These are phyloP conservation scores for Borovskyia barvae DNA, from an alignment of 208 protist genomes.

Conservation along the genomic window DNA sequence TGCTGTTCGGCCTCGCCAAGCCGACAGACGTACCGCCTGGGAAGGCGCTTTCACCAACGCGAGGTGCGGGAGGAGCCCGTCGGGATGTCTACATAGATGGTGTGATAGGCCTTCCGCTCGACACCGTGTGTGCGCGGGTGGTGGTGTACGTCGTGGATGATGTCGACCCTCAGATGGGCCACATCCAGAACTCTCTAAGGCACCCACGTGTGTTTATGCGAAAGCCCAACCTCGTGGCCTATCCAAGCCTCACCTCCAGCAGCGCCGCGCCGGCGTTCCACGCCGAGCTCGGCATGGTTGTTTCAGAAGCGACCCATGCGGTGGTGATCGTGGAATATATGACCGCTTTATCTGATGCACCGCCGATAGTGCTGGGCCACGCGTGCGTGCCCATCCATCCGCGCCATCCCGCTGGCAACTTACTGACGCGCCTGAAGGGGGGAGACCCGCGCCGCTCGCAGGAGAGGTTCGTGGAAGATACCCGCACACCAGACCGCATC, in stretches of 20 bases:
- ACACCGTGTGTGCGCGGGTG: conserved; percentile 47
- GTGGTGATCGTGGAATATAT: conserved; percentile 76
- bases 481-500: conserved; percentile 36
- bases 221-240: conserved; percentile 44
- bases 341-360: conserved; percentile 7
- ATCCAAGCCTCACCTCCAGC: conserved; percentile 41
- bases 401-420: conserved; percentile 51
- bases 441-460: conserved; percentile 72
- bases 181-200: conserved; percentile 25
- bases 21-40: conserved; percentile 15
- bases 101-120: conserved; percentile 52
- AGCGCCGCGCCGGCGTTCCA: conserved; percentile 43
- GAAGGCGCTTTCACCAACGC: conserved; percentile 10
- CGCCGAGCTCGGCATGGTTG: conserved; percentile 18
- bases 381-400: conserved; percentile 57
- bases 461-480: conserved; percentile 38
- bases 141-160: conserved; percentile 59
- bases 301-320: conserved; percentile 23
- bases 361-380: conserved; percentile 57
- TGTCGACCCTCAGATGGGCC: conserved; percentile 28
- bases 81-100: conserved; percentile 47
- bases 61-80: conserved; percentile 20
- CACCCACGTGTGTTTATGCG: conserved; percentile 48
- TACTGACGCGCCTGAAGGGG: conserved; percentile 49
- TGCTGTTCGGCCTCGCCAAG: conserved; percentile 35